A percentile compares a stretch with the other conserved stretches of the same genome.
These are phyloP conservation scores for Micromonas commoda DNA, from an alignment of 139 green algal species.

Conservation along the genomic window DNA sequence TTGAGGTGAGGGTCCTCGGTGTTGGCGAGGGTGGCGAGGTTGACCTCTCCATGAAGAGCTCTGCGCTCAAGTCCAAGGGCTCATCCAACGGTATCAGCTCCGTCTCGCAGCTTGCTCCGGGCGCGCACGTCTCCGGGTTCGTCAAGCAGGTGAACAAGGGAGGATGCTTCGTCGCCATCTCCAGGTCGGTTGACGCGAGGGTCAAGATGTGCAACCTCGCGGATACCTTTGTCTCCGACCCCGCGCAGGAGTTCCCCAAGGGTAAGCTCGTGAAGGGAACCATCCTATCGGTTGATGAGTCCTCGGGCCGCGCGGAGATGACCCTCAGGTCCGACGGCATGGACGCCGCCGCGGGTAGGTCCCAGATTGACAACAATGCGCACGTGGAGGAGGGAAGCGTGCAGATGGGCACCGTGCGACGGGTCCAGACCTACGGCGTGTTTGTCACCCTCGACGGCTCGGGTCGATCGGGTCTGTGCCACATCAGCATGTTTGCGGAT, in stretches of 20 bases:
- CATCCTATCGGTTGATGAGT: slow-evolving; percentile 28
- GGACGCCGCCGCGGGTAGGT: background rate
- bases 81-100: background rate
- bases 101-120: background rate
- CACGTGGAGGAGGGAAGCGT: slow-evolving; percentile 48
- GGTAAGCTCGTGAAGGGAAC: slow-evolving; percentile 48
- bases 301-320: slow-evolving; percentile 13
- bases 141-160: slow-evolving; percentile 52
- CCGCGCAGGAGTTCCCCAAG: slow-evolving; percentile 60
- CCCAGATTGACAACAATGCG: slow-evolving; percentile 24
- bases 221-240: slow-evolving; percentile 71
- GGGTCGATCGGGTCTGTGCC: slow-evolving; percentile 56
- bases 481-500: slow-evolving; percentile 74
- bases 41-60: slow-evolving; percentile 1
- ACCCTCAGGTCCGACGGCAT: background rate
- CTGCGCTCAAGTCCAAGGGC: background rate
- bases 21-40: background rate
- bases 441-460: slow-evolving; percentile 70
- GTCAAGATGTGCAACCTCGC: slow-evolving; percentile 72
- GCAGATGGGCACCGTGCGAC: slow-evolving; percentile 45
- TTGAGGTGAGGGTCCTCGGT: slow-evolving; percentile 1
- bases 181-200: slow-evolving; percentile 48
- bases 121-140: slow-evolving; percentile 50
- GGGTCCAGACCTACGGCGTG: slow-evolving; percentile 65
- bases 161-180: slow-evolving; percentile 61